Evolutionary conservation across 129 eudicot genomes (phyloP), one percentile per base, ranked within the genome.

Genomic region (Solidago caesia): DNA sequence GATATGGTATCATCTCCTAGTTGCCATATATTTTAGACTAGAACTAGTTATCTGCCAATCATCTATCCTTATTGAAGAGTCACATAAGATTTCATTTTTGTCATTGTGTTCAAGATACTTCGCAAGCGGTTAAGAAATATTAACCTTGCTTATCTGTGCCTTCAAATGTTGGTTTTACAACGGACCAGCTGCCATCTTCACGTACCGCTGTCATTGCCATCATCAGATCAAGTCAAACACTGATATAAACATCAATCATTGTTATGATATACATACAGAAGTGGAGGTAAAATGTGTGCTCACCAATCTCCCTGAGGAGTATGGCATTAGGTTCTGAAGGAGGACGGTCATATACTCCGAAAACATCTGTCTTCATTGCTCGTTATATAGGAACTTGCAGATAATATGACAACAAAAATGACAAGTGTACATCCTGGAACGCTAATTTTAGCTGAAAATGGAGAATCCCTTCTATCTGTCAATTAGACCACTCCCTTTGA

Each of bases 271-370:
- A 45, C 61, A 55, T 72, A 62, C 0, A 44, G 13, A 7, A 49
- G 11, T 16, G 13, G 25, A 39, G 4, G 25, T 70, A 69, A 66
- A 71, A 44, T 5, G 39, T 48, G 29, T 68, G 68, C 94, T 81
- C 69, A 95, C 99, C 97, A 56, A 95, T 95, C 82, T 95, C 99
- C 76, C 88, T 80, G 7, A 95, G 85, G 29, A 91, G 96, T 64
- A 87, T 51, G 5, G 99, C 99, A 68, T 77, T 84, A 43, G 90
- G 91, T 77, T 95, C 97, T 76, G 90, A 41, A 59, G 99, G 99
- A 47, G 99, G 99, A 44, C 97, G 89, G 70, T 95, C 97, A 79
- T 91, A 95, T 52, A 91, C 96, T 45, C 99, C 97, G 44, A 80
- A 85, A 74, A 95, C 99, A 82, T 95, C 99, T 52, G 99, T 95